These are phyloP conservation scores for Endocalyx cinctus DNA, from an alignment of 2,329 filamentous ascomycete species.

Conservation along the genomic window DNA sequence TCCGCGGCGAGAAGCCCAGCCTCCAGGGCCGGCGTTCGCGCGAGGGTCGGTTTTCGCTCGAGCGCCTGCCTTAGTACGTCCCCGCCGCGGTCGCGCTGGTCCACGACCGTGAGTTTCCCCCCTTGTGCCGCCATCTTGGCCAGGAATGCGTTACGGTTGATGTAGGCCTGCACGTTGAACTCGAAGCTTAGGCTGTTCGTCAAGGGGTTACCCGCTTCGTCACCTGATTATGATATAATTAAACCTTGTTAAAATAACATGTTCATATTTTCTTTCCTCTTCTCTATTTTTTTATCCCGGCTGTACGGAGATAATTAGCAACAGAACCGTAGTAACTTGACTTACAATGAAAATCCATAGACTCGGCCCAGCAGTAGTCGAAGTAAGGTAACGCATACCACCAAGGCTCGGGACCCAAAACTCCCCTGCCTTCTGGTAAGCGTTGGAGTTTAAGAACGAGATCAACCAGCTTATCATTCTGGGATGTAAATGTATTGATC, in stretches of 20 bases:
- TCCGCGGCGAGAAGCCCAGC: conserved; percentile 6
- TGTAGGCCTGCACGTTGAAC: conserved; percentile 5
- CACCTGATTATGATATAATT: background rate
- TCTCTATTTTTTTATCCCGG: no score
- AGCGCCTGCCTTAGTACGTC: conserved; percentile 7
- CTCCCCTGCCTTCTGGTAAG: conserved; percentile 8
- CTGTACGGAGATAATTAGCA: no score
- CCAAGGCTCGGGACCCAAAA: conserved; percentile 10
- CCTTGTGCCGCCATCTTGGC: conserved; percentile 8
- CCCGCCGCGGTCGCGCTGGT: conserved; percentile 11
- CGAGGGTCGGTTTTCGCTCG: no score
- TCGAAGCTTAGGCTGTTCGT: conserved; percentile 2
- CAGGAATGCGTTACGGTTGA: conserved; percentile 12
- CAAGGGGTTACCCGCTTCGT: background rate
- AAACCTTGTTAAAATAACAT: background rate
- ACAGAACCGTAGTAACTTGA: no score
- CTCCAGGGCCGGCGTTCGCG: conserved; percentile 3
- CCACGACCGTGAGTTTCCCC: conserved; percentile 4
- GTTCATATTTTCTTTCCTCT: no score
- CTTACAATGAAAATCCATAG: conserved; percentile 10
- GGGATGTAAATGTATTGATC: conserved; percentile 8
- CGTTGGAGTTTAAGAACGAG: conserved; percentile 10
- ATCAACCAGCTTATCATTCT: conserved; percentile 12
- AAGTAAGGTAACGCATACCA: conserved; percentile 9
- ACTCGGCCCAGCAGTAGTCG: conserved; percentile 11